Evolutionary conservation across 345 rosid species (phyloP).

Genomic region (Populus alba): DNA sequence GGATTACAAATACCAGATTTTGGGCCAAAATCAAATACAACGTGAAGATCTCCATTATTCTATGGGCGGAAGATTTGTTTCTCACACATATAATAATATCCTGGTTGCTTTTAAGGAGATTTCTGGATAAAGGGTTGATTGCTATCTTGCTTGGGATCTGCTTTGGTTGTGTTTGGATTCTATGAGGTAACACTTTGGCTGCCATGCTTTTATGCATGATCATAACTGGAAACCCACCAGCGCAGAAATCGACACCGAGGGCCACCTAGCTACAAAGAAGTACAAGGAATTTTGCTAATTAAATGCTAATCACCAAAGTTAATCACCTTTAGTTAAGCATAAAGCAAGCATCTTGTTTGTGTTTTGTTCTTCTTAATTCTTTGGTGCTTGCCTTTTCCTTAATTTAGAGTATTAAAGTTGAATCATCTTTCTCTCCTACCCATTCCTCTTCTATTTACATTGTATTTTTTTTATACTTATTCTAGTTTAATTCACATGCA

Average conservation of each 20-base stretch:
- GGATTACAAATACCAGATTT: background rate
- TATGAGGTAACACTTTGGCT: background rate
- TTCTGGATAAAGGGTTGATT: background rate
- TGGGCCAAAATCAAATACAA: background rate
- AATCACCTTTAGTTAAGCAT: background rate
- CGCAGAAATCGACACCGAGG: background rate
- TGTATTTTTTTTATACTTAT: background rate
- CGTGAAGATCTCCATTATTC: background rate
- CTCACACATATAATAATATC: background rate
- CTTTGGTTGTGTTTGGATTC: background rate
- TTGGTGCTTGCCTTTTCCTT: background rate
- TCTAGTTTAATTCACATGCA: background rate
- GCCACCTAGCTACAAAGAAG: background rate
- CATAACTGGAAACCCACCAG: background rate
- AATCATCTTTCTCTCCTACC: background rate
- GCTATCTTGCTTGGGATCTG: background rate
- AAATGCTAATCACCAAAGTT: background rate
- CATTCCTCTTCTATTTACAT: no score
- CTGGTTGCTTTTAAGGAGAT: background rate
- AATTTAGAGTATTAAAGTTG: background rate
- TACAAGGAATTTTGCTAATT: background rate
- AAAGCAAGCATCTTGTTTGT: background rate
- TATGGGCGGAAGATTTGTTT: background rate
- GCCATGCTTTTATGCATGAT: background rate
- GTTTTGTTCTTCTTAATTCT: background rate